Base-by-base conservation (phyloP, 495 filamentous ascomycete genomes). In the Annulohypoxylon nitens region DNA sequence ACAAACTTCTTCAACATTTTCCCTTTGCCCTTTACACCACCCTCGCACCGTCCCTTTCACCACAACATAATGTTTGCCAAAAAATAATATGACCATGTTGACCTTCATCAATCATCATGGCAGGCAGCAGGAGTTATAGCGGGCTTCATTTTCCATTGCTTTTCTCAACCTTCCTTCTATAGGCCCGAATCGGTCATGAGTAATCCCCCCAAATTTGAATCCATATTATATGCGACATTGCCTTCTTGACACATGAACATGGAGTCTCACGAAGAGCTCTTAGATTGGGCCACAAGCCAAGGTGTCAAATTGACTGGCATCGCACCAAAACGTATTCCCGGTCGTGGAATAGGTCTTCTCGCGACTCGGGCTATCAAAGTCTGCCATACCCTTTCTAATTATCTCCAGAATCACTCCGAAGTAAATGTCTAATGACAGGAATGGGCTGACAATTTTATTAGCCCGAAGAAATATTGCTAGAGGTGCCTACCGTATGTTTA, bases 291-390 rank as follows among this genome's bases (percentile, higher is more conserved):
- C n/a, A 79, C 79, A 4, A 78, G 81, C 3, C 82, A 86, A 43
- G 89, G 89, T 9, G 82, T 93, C 48, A 78, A 83, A 3, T 82
- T 90, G 45, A 84, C 88, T 62, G 89, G 89, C 11, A 87, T 94
- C 60, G 80, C 78, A 16, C 88, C 91, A 39, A 73, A 84, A 79
- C 16, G 82, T 75, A 74, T 95, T 30, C 87, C 89, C 8, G 89
- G 89, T 1, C 84, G 90, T 25, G 93, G 93, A 7, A 81, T 95
- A 10, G 93, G 94, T 25, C 89, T 97, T 61, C 85, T 93, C 41
- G 90, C 93, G 3, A 89, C 88, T 2, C 85, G 85, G 14, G 78
- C 81, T 5, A 86, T 95, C 64, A 79, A 90, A 82, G 93, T 93
- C 81, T 70, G 70, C 4, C 36, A 9, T 26, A 33, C 18, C 50